These are phyloP conservation scores for Lactifluus pinguis DNA, from an alignment of 768 basidiomycete genomes.

Conservation along the genomic window DNA sequence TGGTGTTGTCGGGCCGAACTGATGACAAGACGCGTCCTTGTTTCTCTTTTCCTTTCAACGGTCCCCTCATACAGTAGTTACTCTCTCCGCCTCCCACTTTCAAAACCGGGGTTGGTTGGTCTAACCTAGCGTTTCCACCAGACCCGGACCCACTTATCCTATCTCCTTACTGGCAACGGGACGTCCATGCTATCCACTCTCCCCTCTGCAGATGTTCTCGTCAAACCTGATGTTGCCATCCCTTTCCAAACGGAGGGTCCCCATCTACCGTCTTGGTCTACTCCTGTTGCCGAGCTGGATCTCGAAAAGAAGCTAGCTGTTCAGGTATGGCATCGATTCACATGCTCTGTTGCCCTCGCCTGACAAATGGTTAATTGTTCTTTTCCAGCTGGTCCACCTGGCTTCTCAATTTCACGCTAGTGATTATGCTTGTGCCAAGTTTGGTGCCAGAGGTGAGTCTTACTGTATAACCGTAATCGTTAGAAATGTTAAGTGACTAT, in stretches of 20 bases:
- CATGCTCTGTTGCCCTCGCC: neutral
- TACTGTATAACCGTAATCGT: neutral
- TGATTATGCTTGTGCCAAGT: constrained; percentile 19
- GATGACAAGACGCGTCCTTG: too few relatives aligned
- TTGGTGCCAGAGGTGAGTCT: constrained; percentile 16
- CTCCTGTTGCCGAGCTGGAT: constrained; percentile 7
- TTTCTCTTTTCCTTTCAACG: too few relatives aligned
- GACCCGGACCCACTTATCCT: neutral
- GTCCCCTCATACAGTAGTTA: too few relatives aligned
- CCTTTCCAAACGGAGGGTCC: neutral
- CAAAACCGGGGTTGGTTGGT: neutral
- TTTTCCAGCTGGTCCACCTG: constrained; percentile 17
- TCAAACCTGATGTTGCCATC: neutral
- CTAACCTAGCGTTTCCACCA: neutral
- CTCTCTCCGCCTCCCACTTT: neutral
- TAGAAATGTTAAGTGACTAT: neutral
- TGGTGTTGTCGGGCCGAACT: neutral
- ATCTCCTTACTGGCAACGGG: neutral
- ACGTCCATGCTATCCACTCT: constrained; percentile 13
- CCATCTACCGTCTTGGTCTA: neutral
- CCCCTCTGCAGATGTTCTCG: neutral
- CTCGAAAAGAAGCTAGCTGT: constrained; percentile 17
- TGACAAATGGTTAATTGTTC: neutral
- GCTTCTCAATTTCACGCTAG: constrained; percentile 21
- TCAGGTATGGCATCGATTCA: constrained; percentile 4